Evolutionary conservation across 805 yeast species (phyloP), one percentile per base, ranked within the genome.

Genomic region (Candida multigemmis): DNA sequence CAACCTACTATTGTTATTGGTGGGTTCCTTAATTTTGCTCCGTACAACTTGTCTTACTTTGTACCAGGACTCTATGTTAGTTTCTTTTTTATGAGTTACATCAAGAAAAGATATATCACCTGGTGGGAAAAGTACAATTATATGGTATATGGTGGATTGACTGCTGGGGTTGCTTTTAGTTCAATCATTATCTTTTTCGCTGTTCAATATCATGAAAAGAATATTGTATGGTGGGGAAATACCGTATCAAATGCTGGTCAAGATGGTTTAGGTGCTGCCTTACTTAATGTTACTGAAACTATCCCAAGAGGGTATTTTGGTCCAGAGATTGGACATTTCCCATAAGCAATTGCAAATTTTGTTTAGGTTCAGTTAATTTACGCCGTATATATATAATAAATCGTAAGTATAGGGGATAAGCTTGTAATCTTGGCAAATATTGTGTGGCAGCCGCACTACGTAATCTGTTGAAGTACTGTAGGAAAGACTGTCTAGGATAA

Each of bases 71-170:
- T 53, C 15, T 48, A 49, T 23, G 31, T 40, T 3, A 37, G 46
- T 3, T 27, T 34, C 27, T 29, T 33, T 14, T 50, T 46, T 31
- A 52, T 51, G 54, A 33, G 28, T 23, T 46, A 39, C 30, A 34
- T 53, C 24, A 49, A 35, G 22, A 43, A 37, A 24, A 26, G 37
- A 9, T 51, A 44, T 34, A 19, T 27, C 8, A 30, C 46, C 7
- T 53, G 53, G 48, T 53, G 57, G 56, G 38, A 40, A 25, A 53
- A 52, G 40, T 52, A 53, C 36, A 53, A 47, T 32, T 53, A 45
- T 34, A 36, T 51, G 20, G 42, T 50, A 20, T 30, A 48, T 1
- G 44, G 46, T 12, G 58, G 41, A 12, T 35, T 51, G 38, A 26
- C 31, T 15, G 47, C 55, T 4, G 60, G 58, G 21, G 37, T 52